These are phyloP conservation scores for Nematocida sp. DNA, from an alignment of 371 early-diverging fungal genomes.

Conservation along the genomic window DNA sequence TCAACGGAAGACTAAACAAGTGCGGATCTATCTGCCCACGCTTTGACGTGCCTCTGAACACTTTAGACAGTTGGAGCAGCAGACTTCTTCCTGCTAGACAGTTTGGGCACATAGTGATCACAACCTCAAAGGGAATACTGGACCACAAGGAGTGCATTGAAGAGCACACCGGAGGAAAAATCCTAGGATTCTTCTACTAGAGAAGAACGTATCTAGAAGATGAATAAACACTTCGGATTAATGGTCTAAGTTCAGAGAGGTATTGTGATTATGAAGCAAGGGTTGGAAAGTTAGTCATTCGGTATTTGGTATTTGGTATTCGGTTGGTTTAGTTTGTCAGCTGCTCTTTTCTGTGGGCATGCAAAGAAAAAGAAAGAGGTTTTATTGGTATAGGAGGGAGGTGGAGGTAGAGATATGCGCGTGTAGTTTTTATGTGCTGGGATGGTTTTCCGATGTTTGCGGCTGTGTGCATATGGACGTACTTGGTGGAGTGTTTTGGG, in stretches of 20 bases:
- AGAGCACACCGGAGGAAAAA: constrained; percentile 85
- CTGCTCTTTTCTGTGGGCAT: no score
- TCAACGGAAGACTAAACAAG: constrained; percentile 97
- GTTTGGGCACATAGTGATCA: constrained; percentile 90
- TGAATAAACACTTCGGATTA: no score
- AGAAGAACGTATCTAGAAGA: no score
- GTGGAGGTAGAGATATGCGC: not conserved
- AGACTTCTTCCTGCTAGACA: constrained; percentile 97
- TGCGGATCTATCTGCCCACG: constrained; percentile 98
- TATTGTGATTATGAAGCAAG: no score
- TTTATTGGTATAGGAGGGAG: not conserved
- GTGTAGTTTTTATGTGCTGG: not conserved
- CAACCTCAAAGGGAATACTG: constrained; percentile 97
- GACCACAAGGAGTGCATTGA: constrained; percentile 97
- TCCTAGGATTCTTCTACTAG: constrained; percentile 84
- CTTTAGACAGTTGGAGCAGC: constrained; percentile 90
- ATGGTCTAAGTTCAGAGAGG: no score
- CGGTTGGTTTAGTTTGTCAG: no score
- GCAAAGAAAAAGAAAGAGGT: no score
- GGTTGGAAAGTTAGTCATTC: no score
- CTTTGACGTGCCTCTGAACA: constrained; percentile 84
- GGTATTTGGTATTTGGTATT: no score
- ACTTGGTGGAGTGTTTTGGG: not conserved
- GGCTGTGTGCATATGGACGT: not conserved
- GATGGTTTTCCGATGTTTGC: not conserved